A percentile compares a stretch with the other conserved stretches of the same genome.
phyloP scores from a whole-genome alignment of 2,329 filamentous ascomycete genomes.

The Diaporthe velutina region DNA sequence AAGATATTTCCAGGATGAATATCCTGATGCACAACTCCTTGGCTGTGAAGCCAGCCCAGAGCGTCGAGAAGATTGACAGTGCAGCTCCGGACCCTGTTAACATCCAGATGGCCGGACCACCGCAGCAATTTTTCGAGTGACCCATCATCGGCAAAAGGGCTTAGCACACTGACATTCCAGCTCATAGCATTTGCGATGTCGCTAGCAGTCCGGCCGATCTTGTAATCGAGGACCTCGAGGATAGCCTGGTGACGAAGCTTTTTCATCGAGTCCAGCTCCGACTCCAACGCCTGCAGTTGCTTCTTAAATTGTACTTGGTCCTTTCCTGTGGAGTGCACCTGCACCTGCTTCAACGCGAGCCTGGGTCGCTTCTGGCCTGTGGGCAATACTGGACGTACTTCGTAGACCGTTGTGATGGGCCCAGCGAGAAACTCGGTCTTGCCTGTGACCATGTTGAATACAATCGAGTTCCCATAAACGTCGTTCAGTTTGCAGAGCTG shows the following conservation, averaged over 20 bases:
- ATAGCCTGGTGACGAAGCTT: slow-evolving; percentile 82
- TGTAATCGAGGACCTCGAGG: slow-evolving; percentile 85
- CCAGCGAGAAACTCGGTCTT: slow-evolving; percentile 76
- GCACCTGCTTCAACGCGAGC: slow-evolving; percentile 81
- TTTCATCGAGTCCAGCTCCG: slow-evolving; percentile 81
- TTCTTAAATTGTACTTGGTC: slow-evolving; percentile 78
- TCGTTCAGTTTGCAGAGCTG: slow-evolving; percentile 75
- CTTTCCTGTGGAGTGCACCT: slow-evolving; percentile 68
- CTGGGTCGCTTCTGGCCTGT: slow-evolving; percentile 69
- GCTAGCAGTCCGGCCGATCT: slow-evolving; percentile 69
- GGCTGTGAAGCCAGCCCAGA: slow-evolving; percentile 86
- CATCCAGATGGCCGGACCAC: slow-evolving; percentile 79
- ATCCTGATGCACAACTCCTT: slow-evolving; percentile 85
- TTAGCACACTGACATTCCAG: slow-evolving; percentile 83
- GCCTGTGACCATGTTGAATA: slow-evolving; percentile 79
- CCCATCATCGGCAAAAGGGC: slow-evolving; percentile 83
- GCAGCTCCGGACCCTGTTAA: slow-evolving; percentile 85
- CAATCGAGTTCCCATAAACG: slow-evolving; percentile 70
- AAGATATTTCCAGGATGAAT: slow-evolving; percentile 86
- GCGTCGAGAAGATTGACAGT: slow-evolving; percentile 93
- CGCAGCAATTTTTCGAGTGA: slow-evolving; percentile 86
- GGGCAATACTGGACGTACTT: slow-evolving; percentile 76
- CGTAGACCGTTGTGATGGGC: slow-evolving; percentile 76
- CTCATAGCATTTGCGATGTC: slow-evolving; percentile 52
- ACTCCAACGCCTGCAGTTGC: slow-evolving; percentile 81